Percentiles rank a stretch among this genome's conserved stretches.
Conservation (phyloP, 176 grass and related monocot species). For the Poa annua region DNA sequence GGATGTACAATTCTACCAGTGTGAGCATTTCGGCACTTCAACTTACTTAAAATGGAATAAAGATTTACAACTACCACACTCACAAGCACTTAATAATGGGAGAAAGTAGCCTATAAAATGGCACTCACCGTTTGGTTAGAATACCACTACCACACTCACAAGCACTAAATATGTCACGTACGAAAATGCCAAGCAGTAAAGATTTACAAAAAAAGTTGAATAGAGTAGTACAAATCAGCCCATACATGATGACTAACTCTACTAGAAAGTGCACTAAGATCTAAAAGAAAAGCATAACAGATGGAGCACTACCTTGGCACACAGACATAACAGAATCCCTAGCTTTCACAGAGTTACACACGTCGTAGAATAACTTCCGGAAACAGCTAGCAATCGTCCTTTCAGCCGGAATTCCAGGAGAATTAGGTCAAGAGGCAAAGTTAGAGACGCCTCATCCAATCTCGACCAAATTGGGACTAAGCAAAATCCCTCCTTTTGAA, state of each 20-base stretch:
- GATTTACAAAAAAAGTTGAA: not conserved
- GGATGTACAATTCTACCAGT: not conserved
- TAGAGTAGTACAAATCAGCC: not conserved
- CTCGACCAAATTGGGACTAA: not conserved
- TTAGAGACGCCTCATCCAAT: too few relatives aligned
- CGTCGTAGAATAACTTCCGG: too few relatives aligned
- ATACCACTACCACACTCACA: slow-evolving; percentile 25
- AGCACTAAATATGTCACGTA: not conserved
- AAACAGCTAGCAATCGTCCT: not conserved
- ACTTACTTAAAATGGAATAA: slow-evolving; percentile 12
- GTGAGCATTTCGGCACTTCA: slow-evolving; percentile 15
- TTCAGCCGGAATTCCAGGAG: not conserved
- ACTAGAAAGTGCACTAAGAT: not conserved
- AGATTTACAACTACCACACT: too few relatives aligned
- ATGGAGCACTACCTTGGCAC: not conserved
- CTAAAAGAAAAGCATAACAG: not conserved
- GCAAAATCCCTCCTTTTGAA: not conserved
- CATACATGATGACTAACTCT: not conserved
- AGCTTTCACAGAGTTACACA: not conserved
- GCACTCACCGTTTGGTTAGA: not conserved
- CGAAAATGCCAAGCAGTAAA: not conserved
- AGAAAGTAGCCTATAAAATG: too few relatives aligned
- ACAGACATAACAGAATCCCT: not conserved
- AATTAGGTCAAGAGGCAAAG: not conserved
- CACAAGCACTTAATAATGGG: too few relatives aligned